Evolutionary conservation across 139 green algal genomes (phyloP), one percentile per base, ranked within the genome.

Genomic region (Mychonastes homosphaera): DNA sequence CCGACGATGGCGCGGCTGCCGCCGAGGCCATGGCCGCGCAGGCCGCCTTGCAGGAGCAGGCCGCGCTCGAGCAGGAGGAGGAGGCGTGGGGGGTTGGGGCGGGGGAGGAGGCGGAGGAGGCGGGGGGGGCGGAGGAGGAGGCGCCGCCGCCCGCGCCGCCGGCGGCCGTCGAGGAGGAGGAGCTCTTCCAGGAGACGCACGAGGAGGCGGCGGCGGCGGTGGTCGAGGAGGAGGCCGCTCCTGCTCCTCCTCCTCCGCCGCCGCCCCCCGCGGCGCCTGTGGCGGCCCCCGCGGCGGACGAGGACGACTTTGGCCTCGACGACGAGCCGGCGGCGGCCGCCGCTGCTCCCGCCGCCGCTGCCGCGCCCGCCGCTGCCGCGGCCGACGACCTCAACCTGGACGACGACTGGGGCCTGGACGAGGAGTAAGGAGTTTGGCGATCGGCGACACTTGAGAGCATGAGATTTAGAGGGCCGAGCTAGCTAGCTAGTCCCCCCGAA

Each of bases 401-500:
- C 23, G 79, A 84, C 30, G 79, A 87, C 39, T 84, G 77, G 77
- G 79, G 77, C 5, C 62, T 87, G 49, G 79, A 84, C 48, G 79
- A 72, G 2, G 69, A 76, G 26, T n/a, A n/a, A n/a, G n/a, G n/a
- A n/a, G n/a, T n/a, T n/a, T n/a, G n/a, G n/a, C n/a, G n/a, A n/a
- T n/a, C n/a, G n/a, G n/a, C n/a, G n/a, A n/a, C n/a, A n/a, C n/a
- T n/a, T n/a, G n/a, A n/a, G n/a, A n/a, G n/a, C n/a, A n/a, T n/a
- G n/a, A n/a, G n/a, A n/a, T n/a, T n/a, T n/a, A n/a, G n/a, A n/a
- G n/a, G n/a, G n/a, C n/a, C n/a, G n/a, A n/a, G n/a, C n/a, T n/a
- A n/a, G n/a, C n/a, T n/a, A n/a, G n/a, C n/a, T n/a, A n/a, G n/a
- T n/a, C n/a, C n/a, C n/a, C n/a, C n/a, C n/a, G n/a, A n/a, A n/a